Evolutionary conservation across 192 early-diverging fungal genomes (phyloP), one percentile per base, ranked within the genome.

Genomic region (Coemansia sp.): DNA sequence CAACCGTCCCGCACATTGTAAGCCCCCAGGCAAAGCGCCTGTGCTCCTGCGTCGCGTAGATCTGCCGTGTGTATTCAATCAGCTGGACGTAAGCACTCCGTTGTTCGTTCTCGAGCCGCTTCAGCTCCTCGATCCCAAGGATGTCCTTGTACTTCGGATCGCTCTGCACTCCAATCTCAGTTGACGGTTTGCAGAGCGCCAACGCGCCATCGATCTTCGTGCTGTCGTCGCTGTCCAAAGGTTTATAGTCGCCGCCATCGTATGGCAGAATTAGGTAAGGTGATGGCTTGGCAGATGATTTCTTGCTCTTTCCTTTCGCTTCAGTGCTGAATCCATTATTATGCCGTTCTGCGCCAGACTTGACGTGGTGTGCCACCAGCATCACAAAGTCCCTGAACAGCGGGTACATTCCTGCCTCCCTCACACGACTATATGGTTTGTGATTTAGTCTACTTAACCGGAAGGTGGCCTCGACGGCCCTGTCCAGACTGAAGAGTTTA

Each of bases 11-110:
- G 19, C 69, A 71, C 25, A 59, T 13, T 0, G 36, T 55, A 15
- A 65, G 40, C 0, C 63, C 62, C 69, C 69, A 71, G 3, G 59
- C 33, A 14, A 45, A 71, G 19, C 63, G 69, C 6, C 69, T 42
- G 19, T 65, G 20, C 8, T 23, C 36, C 58, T 71, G 69, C 32
- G 23, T 5, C 7, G 13, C 0, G 25, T 60, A 60, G 9, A 70
- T 25, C 8, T 53, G 17, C 17, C 36, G 15, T 0, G 38, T 52
- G 62, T 65, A 54, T 15, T 43, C 57, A 10, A 45, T 22, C 4
- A 59, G 23, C 49, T 53, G 45, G 10, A 22, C 9, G 8, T 33
- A 2, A 0, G 15, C 43, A 29, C 29, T 29, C 1, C 29, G 29
- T 29, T 29, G 29, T 3, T 29, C 52, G 9, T 11, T 4, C 7